These are phyloP conservation scores for Monoraphidium neglectum DNA, from an alignment of 139 green algal species.

Conservation along the genomic window DNA sequence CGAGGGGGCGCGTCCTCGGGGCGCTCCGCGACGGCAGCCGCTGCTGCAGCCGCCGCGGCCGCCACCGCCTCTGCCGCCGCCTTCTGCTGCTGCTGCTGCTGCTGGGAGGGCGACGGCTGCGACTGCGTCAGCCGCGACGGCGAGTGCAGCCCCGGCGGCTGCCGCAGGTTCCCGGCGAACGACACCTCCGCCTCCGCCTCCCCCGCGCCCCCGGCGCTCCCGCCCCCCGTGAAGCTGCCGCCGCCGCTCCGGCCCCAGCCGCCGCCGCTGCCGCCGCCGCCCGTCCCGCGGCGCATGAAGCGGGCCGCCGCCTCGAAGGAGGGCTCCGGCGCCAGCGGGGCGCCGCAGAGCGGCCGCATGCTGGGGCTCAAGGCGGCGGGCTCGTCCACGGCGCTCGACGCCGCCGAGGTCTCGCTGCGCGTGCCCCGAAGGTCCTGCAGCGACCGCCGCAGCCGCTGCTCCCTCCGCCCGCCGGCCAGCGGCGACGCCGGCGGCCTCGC, in stretches of 20 bases:
- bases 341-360: too few relatives aligned
- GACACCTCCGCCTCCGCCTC: too few relatives aligned
- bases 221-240: too few relatives aligned
- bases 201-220: too few relatives aligned
- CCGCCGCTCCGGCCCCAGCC: not conserved
- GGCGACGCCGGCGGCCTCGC: too few relatives aligned
- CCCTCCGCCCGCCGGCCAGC: not conserved
- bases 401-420: too few relatives aligned
- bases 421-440: not conserved
- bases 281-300: not conserved
- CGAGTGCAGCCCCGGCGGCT: not conserved
- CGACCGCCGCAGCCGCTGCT: not conserved
- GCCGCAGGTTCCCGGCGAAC: too few relatives aligned
- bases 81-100: slow-evolving; percentile 1
- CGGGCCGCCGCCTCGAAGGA: not conserved
- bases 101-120: not conserved
- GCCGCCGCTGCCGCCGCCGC: slow-evolving; percentile 13
- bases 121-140: not conserved
- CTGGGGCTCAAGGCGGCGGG: too few relatives aligned
- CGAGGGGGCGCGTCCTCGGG: too few relatives aligned
- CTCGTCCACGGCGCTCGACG: too few relatives aligned
- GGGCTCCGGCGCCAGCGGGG: not conserved
- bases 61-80: not conserved
- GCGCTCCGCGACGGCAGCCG: not conserved
- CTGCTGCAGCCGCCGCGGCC: slow-evolving; percentile 8